Percentiles rank a stretch among this genome's conserved stretches.
phyloP scores from a whole-genome alignment of 192 early-diverging fungal genomes.

The Glomus cerebriforme region DNA sequence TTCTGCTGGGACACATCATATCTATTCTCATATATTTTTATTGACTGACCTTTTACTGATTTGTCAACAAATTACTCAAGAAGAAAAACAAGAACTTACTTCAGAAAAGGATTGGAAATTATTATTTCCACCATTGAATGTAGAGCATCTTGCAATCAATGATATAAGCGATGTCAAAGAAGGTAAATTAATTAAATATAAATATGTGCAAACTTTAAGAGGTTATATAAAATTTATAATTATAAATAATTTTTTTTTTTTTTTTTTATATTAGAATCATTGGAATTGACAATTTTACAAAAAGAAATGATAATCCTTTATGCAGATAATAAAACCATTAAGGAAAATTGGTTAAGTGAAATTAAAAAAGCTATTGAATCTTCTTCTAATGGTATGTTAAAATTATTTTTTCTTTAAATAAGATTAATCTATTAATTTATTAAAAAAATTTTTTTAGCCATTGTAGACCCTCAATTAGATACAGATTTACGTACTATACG shows the following conservation, averaged over 20 bases:
- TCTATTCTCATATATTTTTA: constrained; percentile 46
- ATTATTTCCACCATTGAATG: constrained; percentile 52
- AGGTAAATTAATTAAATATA: constrained; percentile 28
- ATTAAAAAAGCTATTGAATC: background rate
- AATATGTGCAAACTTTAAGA: background rate
- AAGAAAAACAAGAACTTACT: constrained; percentile 38
- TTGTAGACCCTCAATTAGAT: constrained; percentile 6
- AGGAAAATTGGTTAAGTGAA: constrained; percentile 19
- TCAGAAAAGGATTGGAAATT: constrained; percentile 39
- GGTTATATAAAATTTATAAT: background rate
- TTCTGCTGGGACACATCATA: constrained; percentile 32
- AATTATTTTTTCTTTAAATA: background rate
- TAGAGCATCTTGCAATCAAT: constrained; percentile 45
- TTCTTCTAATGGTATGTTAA: constrained; percentile 10
- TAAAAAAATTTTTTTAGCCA: constrained; percentile 1
- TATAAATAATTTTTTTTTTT: background rate
- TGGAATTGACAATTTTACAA: constrained; percentile 22
- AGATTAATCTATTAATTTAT: background rate
- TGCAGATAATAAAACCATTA: background rate
- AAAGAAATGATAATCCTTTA: constrained; percentile 10
- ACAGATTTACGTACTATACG: background rate
- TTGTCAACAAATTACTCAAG: constrained; percentile 42
- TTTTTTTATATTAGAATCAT: background rate
- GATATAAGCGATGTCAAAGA: constrained; percentile 37
- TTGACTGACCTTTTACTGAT: constrained; percentile 50